These are phyloP conservation scores for Syncephalastrum racemosum DNA, from an alignment of 371 early-diverging fungal genomes.

Conservation along the genomic window DNA sequence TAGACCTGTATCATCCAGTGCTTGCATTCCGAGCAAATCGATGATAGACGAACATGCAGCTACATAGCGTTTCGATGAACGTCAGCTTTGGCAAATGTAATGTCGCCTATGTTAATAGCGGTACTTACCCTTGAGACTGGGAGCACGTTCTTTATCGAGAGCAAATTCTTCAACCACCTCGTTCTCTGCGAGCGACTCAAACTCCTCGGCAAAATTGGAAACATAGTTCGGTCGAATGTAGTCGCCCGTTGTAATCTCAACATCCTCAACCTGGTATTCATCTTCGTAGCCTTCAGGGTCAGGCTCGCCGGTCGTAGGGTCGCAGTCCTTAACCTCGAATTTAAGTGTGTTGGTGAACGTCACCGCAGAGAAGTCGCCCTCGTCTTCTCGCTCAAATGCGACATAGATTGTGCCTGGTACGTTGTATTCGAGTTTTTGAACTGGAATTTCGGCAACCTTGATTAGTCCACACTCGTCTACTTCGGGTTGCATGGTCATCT, in stretches of 20 bases:
- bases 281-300: constrained; percentile 94
- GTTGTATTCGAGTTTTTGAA: constrained; percentile 72
- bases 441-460: constrained; percentile 64
- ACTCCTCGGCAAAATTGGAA: constrained; percentile 69
- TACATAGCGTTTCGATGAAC: constrained; percentile 18
- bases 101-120: not conserved
- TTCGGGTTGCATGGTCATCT: constrained; percentile 80
- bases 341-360: constrained; percentile 87
- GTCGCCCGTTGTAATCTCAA: constrained; percentile 83
- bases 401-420: constrained; percentile 83
- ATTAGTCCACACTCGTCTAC: constrained; percentile 63
- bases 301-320: constrained; percentile 88
- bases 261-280: constrained; percentile 90
- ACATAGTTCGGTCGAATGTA: constrained; percentile 88
- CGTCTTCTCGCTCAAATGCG: constrained; percentile 66
- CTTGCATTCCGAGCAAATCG: constrained; percentile 85
- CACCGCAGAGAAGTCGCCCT: constrained; percentile 62
- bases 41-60: constrained; percentile 68
- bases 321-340: constrained; percentile 93
- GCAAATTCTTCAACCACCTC: constrained; percentile 88
- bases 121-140: constrained; percentile 59
- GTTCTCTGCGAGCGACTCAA: constrained; percentile 72
- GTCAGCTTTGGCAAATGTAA: not conserved
- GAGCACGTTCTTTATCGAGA: constrained; percentile 67
- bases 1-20: constrained; percentile 69